Evolutionary conservation across 176 grass and related monocot species (phyloP).

Genomic region (Themeda triandra): DNA sequence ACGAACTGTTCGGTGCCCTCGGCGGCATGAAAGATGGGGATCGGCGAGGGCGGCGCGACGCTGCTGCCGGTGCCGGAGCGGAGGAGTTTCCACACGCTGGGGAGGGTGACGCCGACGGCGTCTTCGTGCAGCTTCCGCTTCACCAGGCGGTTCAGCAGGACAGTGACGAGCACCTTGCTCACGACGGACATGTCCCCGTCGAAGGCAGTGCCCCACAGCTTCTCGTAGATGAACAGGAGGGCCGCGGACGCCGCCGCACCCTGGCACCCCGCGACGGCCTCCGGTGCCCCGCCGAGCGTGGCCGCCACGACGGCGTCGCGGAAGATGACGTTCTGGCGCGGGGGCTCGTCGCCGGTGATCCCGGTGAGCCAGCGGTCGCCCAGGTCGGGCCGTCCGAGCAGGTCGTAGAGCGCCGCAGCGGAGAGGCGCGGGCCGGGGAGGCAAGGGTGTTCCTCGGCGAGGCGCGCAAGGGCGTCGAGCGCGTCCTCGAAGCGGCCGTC

Average conservation of each 20-base stretch:
- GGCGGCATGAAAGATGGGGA: neutral
- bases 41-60: neutral
- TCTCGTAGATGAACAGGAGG: too few species aligned
- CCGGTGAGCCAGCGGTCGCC: neutral
- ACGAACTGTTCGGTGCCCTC: neutral
- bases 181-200: too few species aligned
- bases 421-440: neutral
- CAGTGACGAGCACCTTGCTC: neutral
- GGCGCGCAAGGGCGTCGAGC: neutral
- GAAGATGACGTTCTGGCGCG: neutral
- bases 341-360: neutral
- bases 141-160: neutral
- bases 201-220: too few species aligned
- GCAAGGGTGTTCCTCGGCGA: neutral
- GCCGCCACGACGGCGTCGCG: neutral
- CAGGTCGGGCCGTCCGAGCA: neutral
- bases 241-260: neutral
- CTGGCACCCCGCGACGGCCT: neutral
- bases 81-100: too few species aligned
- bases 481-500: constrained; percentile 4
- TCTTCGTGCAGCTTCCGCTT: too few species aligned
- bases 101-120: too few species aligned
- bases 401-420: neutral
- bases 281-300: neutral
- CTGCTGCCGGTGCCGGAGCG: too few species aligned